A percentile compares a stretch with the other conserved stretches of the same genome.
Evolutionary conservation across 345 rosid genomes (phyloP).

Genomic region (Sonneratia alba): DNA sequence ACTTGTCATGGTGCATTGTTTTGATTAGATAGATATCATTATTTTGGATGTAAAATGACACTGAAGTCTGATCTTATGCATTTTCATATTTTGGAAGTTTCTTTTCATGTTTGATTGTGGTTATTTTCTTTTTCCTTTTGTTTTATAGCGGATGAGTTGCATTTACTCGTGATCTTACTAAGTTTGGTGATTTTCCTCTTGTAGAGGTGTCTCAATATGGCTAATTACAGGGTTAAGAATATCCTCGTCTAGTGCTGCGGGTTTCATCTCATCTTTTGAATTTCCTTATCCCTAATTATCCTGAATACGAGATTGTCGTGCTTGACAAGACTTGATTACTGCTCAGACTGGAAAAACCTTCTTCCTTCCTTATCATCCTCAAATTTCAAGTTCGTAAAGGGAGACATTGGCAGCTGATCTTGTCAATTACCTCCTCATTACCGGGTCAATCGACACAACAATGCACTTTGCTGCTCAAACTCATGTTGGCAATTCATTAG

Average conservation of each 20-base stretch:
- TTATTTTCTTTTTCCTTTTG: too few relatives aligned
- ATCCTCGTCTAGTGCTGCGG: conserved; percentile 86
- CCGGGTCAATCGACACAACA: conserved; percentile 74
- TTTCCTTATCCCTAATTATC: conserved; percentile 58
- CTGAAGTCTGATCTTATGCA: neutral
- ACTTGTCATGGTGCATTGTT: too few relatives aligned
- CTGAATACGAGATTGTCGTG: conserved; percentile 75
- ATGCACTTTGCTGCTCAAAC: conserved; percentile 97
- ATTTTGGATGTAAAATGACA: neutral
- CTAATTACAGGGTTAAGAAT: conserved; percentile 57
- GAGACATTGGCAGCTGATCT: conserved; percentile 82
- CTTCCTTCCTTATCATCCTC: conserved; percentile 54
- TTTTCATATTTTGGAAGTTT: neutral
- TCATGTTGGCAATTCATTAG: conserved; percentile 80
- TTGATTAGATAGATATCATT: too few relatives aligned
- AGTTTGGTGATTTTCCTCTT: too few relatives aligned
- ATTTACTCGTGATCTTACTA: too few relatives aligned
- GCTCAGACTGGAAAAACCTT: conserved; percentile 72
- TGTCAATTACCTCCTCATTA: conserved; percentile 81
- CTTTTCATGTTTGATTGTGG: too few relatives aligned
- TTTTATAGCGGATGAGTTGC: too few relatives aligned
- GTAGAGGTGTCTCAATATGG: conserved; percentile 15
- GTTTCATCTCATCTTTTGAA: conserved; percentile 76
- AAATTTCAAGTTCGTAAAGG: conserved; percentile 77
- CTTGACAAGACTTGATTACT: conserved; percentile 83